A percentile compares a stretch with the other conserved stretches of the same genome.
Evolutionary conservation across 148 eudicot species (phyloP).

Genomic region (Polygonum maritimum): DNA sequence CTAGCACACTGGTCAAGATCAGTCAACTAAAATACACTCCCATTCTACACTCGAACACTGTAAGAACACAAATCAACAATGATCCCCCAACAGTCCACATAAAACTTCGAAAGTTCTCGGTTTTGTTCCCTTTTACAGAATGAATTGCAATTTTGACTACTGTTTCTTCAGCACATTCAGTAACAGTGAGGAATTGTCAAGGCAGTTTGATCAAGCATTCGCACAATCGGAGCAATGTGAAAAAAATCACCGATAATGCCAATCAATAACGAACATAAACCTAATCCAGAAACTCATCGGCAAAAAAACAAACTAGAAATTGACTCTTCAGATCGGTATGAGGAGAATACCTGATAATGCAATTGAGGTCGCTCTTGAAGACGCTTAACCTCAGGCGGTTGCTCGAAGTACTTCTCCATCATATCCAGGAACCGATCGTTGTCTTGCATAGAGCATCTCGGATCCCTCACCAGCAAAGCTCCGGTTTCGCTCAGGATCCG

Average conservation of each 20-base stretch:
- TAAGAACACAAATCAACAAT: background rate
- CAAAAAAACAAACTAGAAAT: background rate
- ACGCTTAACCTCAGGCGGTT: constrained; percentile 53
- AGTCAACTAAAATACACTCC: background rate
- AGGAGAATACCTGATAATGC: constrained; percentile 66
- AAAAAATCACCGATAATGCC: background rate
- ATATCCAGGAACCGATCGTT: constrained; percentile 84
- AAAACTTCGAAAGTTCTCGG: background rate
- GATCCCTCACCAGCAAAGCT: constrained; percentile 72
- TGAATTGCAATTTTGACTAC: background rate
- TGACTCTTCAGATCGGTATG: background rate
- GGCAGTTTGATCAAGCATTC: background rate
- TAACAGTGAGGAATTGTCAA: background rate
- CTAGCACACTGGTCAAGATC: background rate
- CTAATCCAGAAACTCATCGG: background rate
- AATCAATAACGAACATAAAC: no score
- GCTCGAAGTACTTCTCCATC: constrained; percentile 84
- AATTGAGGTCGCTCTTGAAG: constrained; percentile 78
- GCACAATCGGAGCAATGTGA: background rate
- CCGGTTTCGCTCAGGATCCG: constrained; percentile 76
- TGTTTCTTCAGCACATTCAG: background rate
- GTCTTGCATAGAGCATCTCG: constrained; percentile 65
- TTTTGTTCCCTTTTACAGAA: background rate
- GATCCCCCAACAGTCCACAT: background rate
- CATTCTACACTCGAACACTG: background rate